Evolutionary conservation across 441 rosid species (phyloP).

Genomic region (Populus hybrid): DNA sequence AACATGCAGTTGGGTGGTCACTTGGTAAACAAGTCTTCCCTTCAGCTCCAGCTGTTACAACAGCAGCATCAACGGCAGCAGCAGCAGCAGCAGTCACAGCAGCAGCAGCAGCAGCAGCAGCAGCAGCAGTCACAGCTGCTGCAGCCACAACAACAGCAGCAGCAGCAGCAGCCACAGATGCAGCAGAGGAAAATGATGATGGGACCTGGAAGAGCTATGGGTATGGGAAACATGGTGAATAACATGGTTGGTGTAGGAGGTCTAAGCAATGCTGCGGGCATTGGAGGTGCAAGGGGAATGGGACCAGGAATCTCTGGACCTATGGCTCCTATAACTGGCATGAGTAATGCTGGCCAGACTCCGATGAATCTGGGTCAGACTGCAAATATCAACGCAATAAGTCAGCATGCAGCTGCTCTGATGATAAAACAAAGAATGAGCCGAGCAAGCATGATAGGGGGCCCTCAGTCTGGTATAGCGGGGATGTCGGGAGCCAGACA

Average conservation of each 20-base stretch:
- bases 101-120: conserved; percentile 35
- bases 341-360: conserved; percentile 64
- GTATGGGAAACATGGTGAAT: conserved; percentile 65
- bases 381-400: conserved; percentile 50
- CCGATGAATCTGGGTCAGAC: conserved; percentile 56
- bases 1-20: conserved; percentile 74
- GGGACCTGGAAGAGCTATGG: conserved; percentile 63
- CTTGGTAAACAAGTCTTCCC: conserved; percentile 65
- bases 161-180: conserved; percentile 41
- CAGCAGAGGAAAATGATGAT: conserved; percentile 65
- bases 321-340: conserved; percentile 56
- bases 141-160: conserved; percentile 43
- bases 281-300: conserved; percentile 71
- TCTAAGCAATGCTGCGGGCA: conserved; percentile 52
- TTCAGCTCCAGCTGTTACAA: conserved; percentile 73
- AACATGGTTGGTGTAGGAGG: conserved; percentile 67
- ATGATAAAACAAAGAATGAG: conserved; percentile 37
- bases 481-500: conserved; percentile 74
- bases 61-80: conserved; percentile 36
- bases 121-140: conserved; percentile 17
- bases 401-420: conserved; percentile 52
- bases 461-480: conserved; percentile 57
- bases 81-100: conserved; percentile 44
- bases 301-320: conserved; percentile 76
- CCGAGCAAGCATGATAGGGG: conserved; percentile 46